Percentiles rank a stretch among this genome's conserved stretches.
These are phyloP conservation scores for Mycena sp. DNA, from an alignment of 1,284 basidiomycete species.

Conservation along the genomic window DNA sequence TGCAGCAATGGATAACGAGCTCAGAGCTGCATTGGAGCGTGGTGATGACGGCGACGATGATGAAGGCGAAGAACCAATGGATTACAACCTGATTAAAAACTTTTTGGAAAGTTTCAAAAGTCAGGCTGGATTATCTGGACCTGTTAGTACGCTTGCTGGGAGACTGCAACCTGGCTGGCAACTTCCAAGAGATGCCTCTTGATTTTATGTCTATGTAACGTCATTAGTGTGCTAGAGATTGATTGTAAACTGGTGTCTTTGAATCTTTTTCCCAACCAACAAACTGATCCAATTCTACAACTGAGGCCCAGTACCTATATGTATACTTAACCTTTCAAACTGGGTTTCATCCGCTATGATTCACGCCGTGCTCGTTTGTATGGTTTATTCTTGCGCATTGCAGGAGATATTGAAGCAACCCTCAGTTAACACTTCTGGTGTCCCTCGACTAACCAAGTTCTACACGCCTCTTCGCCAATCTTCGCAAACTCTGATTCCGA, in stretches of 20 bases:
- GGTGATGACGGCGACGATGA: constrained; percentile 64
- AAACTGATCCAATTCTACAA: too few relatives aligned
- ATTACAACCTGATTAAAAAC: constrained; percentile 94
- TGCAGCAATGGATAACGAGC: constrained; percentile 86
- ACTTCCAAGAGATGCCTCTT: constrained; percentile 66
- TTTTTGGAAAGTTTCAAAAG: constrained; percentile 95
- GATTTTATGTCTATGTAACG: background rate
- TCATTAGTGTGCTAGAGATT: too few relatives aligned
- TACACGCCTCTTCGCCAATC: constrained; percentile 88
- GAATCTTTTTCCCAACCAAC: too few relatives aligned
- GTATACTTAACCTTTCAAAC: constrained; percentile 3
- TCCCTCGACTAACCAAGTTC: constrained; percentile 95
- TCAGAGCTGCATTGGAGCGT: constrained; percentile 71
- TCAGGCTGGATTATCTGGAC: constrained; percentile 87
- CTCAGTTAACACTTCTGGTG: constrained; percentile 87
- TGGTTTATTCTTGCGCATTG: constrained; percentile 30
- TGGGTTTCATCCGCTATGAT: constrained; percentile 68
- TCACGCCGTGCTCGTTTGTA: constrained; percentile 70
- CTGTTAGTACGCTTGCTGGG: constrained; percentile 88
- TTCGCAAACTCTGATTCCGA: constrained; percentile 77
- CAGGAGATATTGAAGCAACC: constrained; percentile 15
- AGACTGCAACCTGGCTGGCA: constrained; percentile 80
- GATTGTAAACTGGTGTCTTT: too few relatives aligned
- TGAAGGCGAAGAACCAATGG: constrained; percentile 58
- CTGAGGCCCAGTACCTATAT: too few relatives aligned